Conservation (phyloP, 169 alveolate species). For the Fabrea salina region DNA sequence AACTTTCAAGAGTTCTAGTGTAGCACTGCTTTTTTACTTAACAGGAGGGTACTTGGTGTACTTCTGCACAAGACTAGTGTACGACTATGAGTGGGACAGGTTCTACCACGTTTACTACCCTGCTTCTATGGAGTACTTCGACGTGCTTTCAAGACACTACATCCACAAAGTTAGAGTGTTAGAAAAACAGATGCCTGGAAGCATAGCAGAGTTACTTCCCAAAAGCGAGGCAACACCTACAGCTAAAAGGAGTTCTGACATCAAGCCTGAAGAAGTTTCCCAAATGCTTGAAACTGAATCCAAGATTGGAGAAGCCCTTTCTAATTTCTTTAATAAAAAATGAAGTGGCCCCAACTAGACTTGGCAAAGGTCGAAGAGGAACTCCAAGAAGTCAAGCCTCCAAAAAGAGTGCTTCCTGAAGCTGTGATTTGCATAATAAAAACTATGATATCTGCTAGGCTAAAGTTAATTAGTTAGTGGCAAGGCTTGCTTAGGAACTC, state of each 20-base stretch:
- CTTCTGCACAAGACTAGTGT: background rate
- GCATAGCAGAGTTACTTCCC: background rate
- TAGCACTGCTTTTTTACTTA: background rate
- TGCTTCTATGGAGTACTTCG: conserved; percentile 23
- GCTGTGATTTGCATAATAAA: too few relatives aligned
- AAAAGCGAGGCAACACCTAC: background rate
- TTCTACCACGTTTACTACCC: conserved; percentile 25
- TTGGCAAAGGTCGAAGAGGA: too few relatives aligned
- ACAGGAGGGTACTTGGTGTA: background rate
- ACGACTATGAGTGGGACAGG: conserved; percentile 30
- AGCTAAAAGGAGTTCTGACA: background rate
- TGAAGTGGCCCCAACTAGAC: too few relatives aligned
- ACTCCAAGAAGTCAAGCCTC: too few relatives aligned
- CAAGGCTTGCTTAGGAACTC: too few relatives aligned
- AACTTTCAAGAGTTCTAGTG: background rate
- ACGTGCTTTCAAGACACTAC: background rate
- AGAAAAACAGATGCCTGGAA: background rate
- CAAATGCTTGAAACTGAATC: background rate
- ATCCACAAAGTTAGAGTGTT: background rate
- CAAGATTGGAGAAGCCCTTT: background rate
- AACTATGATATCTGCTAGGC: too few relatives aligned
- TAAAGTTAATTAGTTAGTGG: too few relatives aligned
- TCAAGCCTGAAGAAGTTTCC: background rate
- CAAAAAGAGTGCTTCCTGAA: too few relatives aligned
- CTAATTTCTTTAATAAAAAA: too few relatives aligned